Conservation (phyloP, 2,329 filamentous ascomycete species). For the Penicillium janthinellum region DNA sequence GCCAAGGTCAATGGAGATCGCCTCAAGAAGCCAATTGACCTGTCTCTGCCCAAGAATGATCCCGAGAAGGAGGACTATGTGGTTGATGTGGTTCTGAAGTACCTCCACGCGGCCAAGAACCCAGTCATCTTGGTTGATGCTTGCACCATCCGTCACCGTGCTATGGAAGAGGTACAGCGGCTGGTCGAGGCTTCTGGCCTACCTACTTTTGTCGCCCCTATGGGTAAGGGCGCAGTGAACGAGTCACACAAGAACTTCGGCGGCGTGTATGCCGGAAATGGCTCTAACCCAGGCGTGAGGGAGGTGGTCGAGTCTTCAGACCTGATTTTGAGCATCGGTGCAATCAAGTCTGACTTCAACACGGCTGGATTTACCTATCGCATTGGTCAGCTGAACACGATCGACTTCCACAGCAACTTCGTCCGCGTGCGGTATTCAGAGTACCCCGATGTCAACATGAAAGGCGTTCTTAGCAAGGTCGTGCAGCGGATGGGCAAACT, state of each 20-base stretch:
- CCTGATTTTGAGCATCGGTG: slow-evolving; percentile 47
- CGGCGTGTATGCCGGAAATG: slow-evolving; percentile 82
- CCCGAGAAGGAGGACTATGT: slow-evolving; percentile 75
- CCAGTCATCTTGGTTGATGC: slow-evolving; percentile 82
- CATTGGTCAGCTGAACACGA: slow-evolving; percentile 75
- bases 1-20: slow-evolving; percentile 74
- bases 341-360: slow-evolving; percentile 50
- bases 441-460: slow-evolving; percentile 78
- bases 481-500: slow-evolving; percentile 61
- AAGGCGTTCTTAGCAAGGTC: slow-evolving; percentile 74
- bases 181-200: slow-evolving; percentile 73
- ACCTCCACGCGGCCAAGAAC: slow-evolving; percentile 70
- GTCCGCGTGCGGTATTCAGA: slow-evolving; percentile 76
- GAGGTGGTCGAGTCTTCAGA: slow-evolving; percentile 46
- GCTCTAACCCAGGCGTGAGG: slow-evolving; percentile 59
- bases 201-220: slow-evolving; percentile 84
- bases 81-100: slow-evolving; percentile 75
- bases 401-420: slow-evolving; percentile 78
- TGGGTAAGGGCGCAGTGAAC: slow-evolving; percentile 83
- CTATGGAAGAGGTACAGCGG: slow-evolving; percentile 70
- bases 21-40: slow-evolving; percentile 70
- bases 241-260: slow-evolving; percentile 75
- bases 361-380: slow-evolving; percentile 78
- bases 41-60: slow-evolving; percentile 66
- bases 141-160: slow-evolving; percentile 76